phyloP scores from a whole-genome alignment of 108 stramenopile genomes.

The Chaetoceros muelleri region DNA sequence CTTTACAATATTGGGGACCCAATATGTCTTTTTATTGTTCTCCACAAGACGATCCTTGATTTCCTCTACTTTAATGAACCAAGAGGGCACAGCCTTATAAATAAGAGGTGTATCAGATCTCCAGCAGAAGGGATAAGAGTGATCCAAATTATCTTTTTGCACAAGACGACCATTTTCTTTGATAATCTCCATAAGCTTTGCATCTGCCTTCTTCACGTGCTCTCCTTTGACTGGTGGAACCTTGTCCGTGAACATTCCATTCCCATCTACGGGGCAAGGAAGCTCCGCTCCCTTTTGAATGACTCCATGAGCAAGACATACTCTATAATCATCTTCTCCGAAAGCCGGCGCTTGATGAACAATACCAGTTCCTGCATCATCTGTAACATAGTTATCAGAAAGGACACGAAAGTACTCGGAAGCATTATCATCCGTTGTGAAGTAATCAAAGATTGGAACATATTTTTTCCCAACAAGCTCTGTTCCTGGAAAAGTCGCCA shows the following conservation, averaged over 20 bases:
- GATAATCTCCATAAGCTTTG: conserved; percentile 70
- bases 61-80: conserved; percentile 96
- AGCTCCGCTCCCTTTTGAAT: conserved; percentile 88
- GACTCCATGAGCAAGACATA: conserved; percentile 89
- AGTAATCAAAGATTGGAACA: conserved; percentile 90
- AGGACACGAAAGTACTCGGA: conserved; percentile 78
- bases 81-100: conserved; percentile 99
- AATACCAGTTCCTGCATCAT: conserved; percentile 98
- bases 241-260: conserved; percentile 84
- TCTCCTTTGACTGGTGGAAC: conserved; percentile 80
- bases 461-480: conserved; percentile 91
- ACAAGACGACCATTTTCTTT: conserved; percentile 87
- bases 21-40: conserved; percentile 96
- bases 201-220: conserved; percentile 95
- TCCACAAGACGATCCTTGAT: conserved; percentile 88
- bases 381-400: conserved; percentile 92
- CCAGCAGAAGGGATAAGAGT: conserved; percentile 99
- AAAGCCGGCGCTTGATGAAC: conserved; percentile 99
- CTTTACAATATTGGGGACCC: conserved; percentile 93
- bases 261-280: conserved; percentile 93
- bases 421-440: conserved; percentile 23
- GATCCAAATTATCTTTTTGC: conserved; percentile 83
- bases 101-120: conserved; percentile 98
- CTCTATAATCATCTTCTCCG: conserved; percentile 99
- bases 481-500: conserved; percentile 56